These are phyloP conservation scores for Lepiota venenata DNA, from an alignment of 768 basidiomycete species.

Conservation along the genomic window DNA sequence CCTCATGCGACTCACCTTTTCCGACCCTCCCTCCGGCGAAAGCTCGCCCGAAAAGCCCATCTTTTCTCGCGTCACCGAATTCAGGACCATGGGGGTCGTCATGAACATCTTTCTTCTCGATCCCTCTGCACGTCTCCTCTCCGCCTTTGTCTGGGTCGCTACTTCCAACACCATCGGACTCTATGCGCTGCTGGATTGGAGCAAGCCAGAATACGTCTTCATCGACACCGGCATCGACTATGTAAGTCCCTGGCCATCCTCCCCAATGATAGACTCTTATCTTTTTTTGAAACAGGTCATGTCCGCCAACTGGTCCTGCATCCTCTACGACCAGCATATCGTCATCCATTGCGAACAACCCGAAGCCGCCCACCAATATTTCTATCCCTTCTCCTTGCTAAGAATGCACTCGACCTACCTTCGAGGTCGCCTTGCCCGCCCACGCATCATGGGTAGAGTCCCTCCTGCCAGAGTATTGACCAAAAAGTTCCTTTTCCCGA, in stretches of 20 bases:
- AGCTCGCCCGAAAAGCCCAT: conserved; percentile 35
- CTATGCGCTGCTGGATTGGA: conserved; percentile 67
- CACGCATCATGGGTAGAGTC: conserved; percentile 37
- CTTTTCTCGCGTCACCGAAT: conserved; percentile 59
- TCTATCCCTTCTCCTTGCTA: conserved; percentile 54
- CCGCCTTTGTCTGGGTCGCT: conserved; percentile 69
- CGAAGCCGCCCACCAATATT: conserved; percentile 62
- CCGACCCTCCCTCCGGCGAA: conserved; percentile 41
- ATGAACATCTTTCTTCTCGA: conserved; percentile 80
- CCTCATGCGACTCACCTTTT: conserved; percentile 65
- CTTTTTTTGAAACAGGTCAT: conserved; percentile 36
- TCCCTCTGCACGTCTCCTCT: conserved; percentile 53
- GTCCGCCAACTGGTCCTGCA: conserved; percentile 78
- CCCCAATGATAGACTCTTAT: no score
- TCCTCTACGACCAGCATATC: conserved; percentile 59
- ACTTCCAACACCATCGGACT: conserved; percentile 53
- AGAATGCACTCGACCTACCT: conserved; percentile 28
- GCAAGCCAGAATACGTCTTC: conserved; percentile 61
- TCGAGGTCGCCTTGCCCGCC: conserved; percentile 26
- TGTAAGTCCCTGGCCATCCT: conserved; percentile 42
- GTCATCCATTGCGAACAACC: conserved; percentile 75
- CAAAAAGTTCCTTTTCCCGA: conserved; percentile 52
- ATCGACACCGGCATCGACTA: conserved; percentile 73
- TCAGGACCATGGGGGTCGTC: conserved; percentile 63
- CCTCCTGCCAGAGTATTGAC: conserved; percentile 43